Evolutionary conservation across 345 rosid species (phyloP).

Genomic region (Kernera saxatilis): DNA sequence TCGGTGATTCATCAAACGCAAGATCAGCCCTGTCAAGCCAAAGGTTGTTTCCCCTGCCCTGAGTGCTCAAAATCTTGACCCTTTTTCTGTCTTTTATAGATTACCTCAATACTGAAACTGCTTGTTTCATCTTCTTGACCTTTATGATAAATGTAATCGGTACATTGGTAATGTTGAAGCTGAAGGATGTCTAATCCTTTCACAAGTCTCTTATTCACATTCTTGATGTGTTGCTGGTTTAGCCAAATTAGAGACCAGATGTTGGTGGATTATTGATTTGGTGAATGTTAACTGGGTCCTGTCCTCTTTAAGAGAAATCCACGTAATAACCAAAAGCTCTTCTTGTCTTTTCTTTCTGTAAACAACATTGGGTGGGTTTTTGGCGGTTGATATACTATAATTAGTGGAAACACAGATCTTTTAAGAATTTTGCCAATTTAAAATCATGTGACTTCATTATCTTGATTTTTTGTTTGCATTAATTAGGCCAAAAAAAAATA

Average conservation of each 20-base stretch:
- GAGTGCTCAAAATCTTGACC: constrained; percentile 50
- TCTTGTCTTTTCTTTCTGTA: neutral
- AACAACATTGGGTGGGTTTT: neutral
- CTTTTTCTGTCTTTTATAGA: neutral
- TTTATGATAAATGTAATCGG: neutral
- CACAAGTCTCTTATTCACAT: neutral
- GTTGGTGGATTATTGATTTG: neutral
- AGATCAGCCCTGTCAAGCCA: constrained; percentile 50
- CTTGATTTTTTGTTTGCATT: neutral
- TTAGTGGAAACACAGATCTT: neutral
- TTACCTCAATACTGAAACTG: neutral
- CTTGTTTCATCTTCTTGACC: constrained; percentile 7
- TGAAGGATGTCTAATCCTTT: neutral
- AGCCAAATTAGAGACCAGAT: neutral
- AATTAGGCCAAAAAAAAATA: neutral
- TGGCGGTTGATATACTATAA: neutral
- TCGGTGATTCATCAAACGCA: constrained; percentile 24
- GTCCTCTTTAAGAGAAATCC: neutral
- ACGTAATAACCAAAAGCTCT: neutral
- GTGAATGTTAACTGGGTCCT: neutral
- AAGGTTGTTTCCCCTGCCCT: constrained; percentile 70
- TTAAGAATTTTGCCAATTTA: neutral
- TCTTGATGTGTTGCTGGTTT: neutral
- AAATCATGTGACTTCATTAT: neutral
- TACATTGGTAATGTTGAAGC: neutral